Percentiles rank a stretch among this genome's conserved stretches.
phyloP scores from a whole-genome alignment of 192 early-diverging fungal genomes.

The Coemansia sp. region DNA sequence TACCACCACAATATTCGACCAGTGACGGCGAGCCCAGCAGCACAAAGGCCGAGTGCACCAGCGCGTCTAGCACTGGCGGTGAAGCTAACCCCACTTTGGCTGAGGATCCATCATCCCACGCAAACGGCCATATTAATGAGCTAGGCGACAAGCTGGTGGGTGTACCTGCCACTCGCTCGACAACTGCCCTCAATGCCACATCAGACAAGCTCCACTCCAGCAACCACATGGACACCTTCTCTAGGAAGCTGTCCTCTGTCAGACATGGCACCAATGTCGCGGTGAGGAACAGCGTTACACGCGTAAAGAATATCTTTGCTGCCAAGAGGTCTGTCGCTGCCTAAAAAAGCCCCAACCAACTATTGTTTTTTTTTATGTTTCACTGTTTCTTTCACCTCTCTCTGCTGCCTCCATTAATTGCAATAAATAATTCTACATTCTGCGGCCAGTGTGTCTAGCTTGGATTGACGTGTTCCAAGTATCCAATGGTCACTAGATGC shows the following conservation, averaged over 20 bases:
- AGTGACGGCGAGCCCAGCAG: background rate
- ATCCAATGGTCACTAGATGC: slow-evolving; percentile 82
- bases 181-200: background rate
- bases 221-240: slow-evolving; percentile 20
- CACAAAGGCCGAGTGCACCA: background rate
- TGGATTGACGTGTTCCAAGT: slow-evolving; percentile 74
- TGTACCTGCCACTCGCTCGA: background rate
- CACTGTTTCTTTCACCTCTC: slow-evolving; percentile 2
- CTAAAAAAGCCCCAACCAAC: background rate
- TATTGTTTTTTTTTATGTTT: background rate
- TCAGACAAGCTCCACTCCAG: slow-evolving; percentile 9
- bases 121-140: background rate
- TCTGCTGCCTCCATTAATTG: background rate
- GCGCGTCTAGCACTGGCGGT: background rate
- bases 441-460: background rate
- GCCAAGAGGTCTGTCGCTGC: slow-evolving; percentile 31
- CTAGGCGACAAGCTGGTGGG: background rate
- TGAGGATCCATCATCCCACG: background rate
- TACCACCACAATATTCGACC: background rate
- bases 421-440: slow-evolving; percentile 12
- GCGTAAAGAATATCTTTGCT: slow-evolving; percentile 49
- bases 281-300: slow-evolving; percentile 51
- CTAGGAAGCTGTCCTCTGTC: slow-evolving; percentile 29
- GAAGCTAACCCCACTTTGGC: background rate
- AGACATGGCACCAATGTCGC: slow-evolving; percentile 44